Evolutionary conservation across 2,329 filamentous ascomycete species (phyloP), one percentile per base, ranked within the genome.

Genomic region (Clonostachys solani): DNA sequence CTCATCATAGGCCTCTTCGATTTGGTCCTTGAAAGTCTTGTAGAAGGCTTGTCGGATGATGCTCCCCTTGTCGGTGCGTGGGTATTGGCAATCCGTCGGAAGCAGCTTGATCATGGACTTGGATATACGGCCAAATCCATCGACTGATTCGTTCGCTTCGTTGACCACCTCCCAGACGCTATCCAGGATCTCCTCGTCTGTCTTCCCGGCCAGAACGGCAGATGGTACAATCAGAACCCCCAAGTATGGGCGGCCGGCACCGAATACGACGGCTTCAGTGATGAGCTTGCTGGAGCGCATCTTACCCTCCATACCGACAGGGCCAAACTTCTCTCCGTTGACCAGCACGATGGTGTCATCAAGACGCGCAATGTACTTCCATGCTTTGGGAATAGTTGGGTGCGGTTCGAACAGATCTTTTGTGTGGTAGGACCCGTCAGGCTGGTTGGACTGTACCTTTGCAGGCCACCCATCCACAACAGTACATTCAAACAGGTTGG

Each of bases 301-400:
- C 1, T 68, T 69, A 3, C 72, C 75, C 58, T 87, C 84, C 4
- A 86, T 60, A 0, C 78, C 75, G 2, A 77, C 75, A 2, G 84
- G 83, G 53, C 86, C 81, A 49, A 87, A 84, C 53, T 86, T 87
- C 65, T 86, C 86, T 3, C 84, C 83, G 6, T 82, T 87, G 12
- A 79, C 66, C 8, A 86, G 66, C 0, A 76, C 78, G 29, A 85
- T 66, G 47, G 80, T 80, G 12, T 77, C 73, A 52, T 86, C 82
- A 3, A 73, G 73, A 40, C 82, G 67, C 2, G 75, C 78, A 48
- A 81, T 70, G 56, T 84, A 84, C 47, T 71, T 70, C 82, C 83
- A 87, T 0, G 80, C 78, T 46, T 76, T 64, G 1, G 62, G 48
- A 8, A 80, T 77, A 0, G 52, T 65, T 1, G 69, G 56, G 56